Evolutionary conservation across 2,329 filamentous ascomycete genomes (phyloP).

Genomic region (Eutypa lata): DNA sequence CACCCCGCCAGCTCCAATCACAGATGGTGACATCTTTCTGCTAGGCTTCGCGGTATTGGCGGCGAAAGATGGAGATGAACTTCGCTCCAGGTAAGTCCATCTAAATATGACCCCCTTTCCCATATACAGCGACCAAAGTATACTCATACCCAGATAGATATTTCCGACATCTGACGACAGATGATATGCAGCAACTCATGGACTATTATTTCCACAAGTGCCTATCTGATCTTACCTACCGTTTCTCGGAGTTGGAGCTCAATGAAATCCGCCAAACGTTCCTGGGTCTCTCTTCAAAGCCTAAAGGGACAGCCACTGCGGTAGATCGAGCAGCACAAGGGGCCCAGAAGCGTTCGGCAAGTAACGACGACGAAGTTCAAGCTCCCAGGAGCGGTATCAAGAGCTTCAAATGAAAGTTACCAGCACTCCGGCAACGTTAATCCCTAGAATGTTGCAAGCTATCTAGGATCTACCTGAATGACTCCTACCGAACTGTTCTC

Average conservation of each 20-base stretch:
- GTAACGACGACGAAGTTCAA: no score
- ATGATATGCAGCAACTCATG: no score
- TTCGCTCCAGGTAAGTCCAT: background rate
- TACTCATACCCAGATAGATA: background rate
- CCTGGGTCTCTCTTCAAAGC: background rate
- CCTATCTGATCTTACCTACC: background rate
- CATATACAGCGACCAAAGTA: background rate
- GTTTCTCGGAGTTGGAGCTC: background rate
- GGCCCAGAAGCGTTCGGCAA: background rate
- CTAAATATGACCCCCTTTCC: background rate
- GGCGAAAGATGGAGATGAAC: background rate
- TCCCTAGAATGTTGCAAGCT: background rate
- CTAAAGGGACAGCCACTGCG: background rate
- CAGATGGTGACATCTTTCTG: background rate
- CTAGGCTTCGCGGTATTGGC: background rate
- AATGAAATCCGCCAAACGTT: background rate
- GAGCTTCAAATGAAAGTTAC: no score
- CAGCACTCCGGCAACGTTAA: no score
- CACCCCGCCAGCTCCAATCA: background rate
- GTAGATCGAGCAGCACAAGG: background rate
- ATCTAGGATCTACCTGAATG: no score
- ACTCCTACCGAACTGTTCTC: no score
- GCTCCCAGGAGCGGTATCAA: no score
- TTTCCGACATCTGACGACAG: background rate
- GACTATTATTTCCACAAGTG: no score